These are phyloP conservation scores for Ogataea siamensis DNA, from an alignment of 805 yeast genomes.

Conservation along the genomic window DNA sequence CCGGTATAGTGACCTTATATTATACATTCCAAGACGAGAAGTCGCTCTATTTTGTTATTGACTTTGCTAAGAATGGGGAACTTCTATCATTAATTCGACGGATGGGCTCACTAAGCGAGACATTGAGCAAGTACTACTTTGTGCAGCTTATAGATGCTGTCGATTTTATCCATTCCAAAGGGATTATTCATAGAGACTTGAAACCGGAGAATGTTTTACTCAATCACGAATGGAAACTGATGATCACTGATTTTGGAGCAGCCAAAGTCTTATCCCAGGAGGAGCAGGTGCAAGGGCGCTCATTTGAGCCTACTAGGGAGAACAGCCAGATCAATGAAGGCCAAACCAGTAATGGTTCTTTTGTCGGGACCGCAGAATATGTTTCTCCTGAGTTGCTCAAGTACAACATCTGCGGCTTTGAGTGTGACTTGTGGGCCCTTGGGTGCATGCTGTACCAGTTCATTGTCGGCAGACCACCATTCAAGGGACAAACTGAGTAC, in stretches of 20 bases:
- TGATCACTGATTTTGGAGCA: conserved; percentile 98
- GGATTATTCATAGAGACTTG: conserved; percentile 89
- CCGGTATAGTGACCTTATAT: conserved; percentile 88
- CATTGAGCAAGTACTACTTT: conserved; percentile 75
- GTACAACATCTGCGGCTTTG: conserved; percentile 76
- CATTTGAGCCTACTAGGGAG: conserved; percentile 15
- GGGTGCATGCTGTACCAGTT: conserved; percentile 88
- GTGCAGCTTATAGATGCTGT: conserved; percentile 89
- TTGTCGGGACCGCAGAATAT: conserved; percentile 97
- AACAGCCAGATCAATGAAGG: conserved; percentile 27
- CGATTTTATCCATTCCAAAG: conserved; percentile 81
- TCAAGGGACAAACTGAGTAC: conserved; percentile 82
- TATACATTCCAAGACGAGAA: conserved; percentile 94
- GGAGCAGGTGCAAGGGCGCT: conserved; percentile 28
- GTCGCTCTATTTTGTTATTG: conserved; percentile 86
- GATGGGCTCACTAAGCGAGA: conserved; percentile 73
- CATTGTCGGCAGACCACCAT: conserved; percentile 83
- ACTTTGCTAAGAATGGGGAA: conserved; percentile 95
- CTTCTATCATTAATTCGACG: conserved; percentile 73
- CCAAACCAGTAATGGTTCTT: conserved; percentile 58
- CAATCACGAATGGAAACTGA: conserved; percentile 80
- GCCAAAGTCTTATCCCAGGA: conserved; percentile 69
- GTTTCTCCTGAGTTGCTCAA: conserved; percentile 88
- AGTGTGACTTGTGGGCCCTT: conserved; percentile 89
- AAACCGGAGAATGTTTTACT: conserved; percentile 92